A percentile compares a stretch with the other conserved stretches of the same genome.
Conservation (phyloP, 2,329 filamentous ascomycete genomes). For the Monilinia fructicola region DNA sequence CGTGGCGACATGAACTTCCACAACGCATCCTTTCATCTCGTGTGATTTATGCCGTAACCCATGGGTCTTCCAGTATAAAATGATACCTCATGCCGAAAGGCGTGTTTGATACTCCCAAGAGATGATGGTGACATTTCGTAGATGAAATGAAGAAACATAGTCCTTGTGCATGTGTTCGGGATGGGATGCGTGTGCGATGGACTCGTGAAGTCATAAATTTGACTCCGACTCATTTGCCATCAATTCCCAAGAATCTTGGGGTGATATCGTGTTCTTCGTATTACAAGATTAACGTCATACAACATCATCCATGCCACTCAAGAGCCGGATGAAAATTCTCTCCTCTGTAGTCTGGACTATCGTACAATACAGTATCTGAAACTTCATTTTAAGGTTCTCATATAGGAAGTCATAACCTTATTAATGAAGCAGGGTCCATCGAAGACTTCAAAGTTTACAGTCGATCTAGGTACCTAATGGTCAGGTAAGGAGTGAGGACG, state of each 20-base stretch:
- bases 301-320: not conserved
- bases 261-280: constrained; percentile 6
- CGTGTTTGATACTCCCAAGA: not conserved
- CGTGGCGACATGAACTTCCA: constrained; percentile 5
- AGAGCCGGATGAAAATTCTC: not conserved
- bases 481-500: too few relatives aligned
- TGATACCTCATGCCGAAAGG: not conserved
- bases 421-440: too few relatives aligned
- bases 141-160: not conserved
- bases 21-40: constrained; percentile 14
- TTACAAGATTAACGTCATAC: constrained; percentile 6
- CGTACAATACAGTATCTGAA: not conserved
- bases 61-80: not conserved
- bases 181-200: too few relatives aligned
- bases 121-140: not conserved
- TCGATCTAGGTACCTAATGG: too few relatives aligned
- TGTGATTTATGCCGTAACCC: constrained; percentile 10
- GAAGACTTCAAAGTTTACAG: too few relatives aligned
- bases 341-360: too few relatives aligned
- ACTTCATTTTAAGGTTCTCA: not conserved
- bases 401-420: not conserved
- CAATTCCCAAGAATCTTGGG: constrained; percentile 7
- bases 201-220: not conserved
- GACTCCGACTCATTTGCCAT: not conserved
- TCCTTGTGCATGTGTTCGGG: not conserved